Percentiles rank a stretch among this genome's conserved stretches.
Evolutionary conservation across 2,329 filamentous ascomycete species (phyloP).

Genomic region (Grosmannia serpens): DNA sequence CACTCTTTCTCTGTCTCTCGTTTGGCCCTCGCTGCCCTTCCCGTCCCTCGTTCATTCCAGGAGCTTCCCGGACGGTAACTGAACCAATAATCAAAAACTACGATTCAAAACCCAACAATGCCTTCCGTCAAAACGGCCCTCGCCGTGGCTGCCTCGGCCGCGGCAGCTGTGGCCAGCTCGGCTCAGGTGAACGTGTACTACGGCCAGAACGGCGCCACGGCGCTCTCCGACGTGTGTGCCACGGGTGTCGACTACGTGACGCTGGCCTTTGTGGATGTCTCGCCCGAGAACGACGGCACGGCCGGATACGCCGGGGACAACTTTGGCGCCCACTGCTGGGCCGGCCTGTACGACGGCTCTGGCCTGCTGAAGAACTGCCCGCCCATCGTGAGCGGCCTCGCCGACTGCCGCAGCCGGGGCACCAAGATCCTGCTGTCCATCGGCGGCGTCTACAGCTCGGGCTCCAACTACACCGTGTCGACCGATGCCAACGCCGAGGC

Average conservation of each 20-base stretch:
- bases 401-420: conserved; percentile 40
- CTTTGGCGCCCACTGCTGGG: conserved; percentile 26
- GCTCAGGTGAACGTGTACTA: conserved; percentile 21
- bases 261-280: conserved; percentile 26
- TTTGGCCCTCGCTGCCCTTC: not conserved
- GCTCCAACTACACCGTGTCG: conserved; percentile 24
- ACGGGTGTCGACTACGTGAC: conserved; percentile 28
- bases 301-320: conserved; percentile 25
- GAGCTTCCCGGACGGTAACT: not conserved
- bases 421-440: conserved; percentile 56
- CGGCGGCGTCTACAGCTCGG: conserved; percentile 33
- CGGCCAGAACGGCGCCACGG: conserved; percentile 17
- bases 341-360: conserved; percentile 19
- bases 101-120: conserved; percentile 1
- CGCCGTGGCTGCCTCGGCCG: conserved; percentile 14
- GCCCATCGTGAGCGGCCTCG: conserved; percentile 21
- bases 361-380: conserved; percentile 22
- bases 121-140: conserved; percentile 15
- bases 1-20: not conserved
- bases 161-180: conserved; percentile 12
- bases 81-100: not conserved
- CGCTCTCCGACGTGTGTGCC: conserved; percentile 20
- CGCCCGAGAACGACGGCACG: conserved; percentile 23
- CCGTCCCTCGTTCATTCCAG: not conserved
- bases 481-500: conserved; percentile 16